Percentiles rank a stretch among this genome's conserved stretches.
Evolutionary conservation across 1,284 basidiomycete species (phyloP).

Genomic region (Heterobasidion irregulare): DNA sequence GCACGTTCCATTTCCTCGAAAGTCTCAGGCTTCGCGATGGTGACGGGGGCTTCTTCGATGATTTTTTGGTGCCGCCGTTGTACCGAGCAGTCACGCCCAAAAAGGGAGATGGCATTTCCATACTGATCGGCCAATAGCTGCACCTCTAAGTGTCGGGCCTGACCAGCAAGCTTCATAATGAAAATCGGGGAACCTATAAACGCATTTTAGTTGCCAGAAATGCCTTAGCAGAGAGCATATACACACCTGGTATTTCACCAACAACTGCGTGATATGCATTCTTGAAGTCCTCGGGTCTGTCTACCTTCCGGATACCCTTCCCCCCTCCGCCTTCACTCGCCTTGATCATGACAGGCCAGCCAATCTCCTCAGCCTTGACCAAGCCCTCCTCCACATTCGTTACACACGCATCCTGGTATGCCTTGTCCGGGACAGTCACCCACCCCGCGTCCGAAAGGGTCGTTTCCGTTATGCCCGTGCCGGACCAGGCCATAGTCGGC

Average conservation of each 20-base stretch:
- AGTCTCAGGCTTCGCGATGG: conserved; percentile 85
- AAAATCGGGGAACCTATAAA: conserved; percentile 91
- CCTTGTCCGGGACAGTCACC: conserved; percentile 90
- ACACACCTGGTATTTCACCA: conserved; percentile 90
- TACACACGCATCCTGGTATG: conserved; percentile 88
- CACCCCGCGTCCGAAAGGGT: conserved; percentile 82
- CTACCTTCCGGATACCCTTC: conserved; percentile 96
- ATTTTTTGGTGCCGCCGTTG: conserved; percentile 99
- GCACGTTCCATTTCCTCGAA: conserved; percentile 99
- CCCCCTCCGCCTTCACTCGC: conserved; percentile 98
- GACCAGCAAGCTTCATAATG: conserved; percentile 99
- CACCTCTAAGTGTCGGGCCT: conserved; percentile 96
- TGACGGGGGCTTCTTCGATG: conserved; percentile 99
- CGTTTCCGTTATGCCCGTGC: conserved; percentile 90
- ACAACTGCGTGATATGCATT: conserved; percentile 91
- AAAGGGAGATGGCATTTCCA: conserved; percentile 97
- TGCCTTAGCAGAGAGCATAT: conserved; percentile 7
- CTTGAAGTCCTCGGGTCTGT: conserved; percentile 81
- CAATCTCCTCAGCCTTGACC: conserved; percentile 79
- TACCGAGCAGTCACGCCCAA: conserved; percentile 99
- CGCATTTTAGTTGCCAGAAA: conserved; percentile 8
- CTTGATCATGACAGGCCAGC: conserved; percentile 99
- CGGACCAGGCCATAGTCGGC: conserved; percentile 99
- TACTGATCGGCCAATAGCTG: conserved; percentile 99
- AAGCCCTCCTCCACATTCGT: conserved; percentile 87